Evolutionary conservation across 1,284 basidiomycete species (phyloP).

Genomic region (Pterula multifida): DNA sequence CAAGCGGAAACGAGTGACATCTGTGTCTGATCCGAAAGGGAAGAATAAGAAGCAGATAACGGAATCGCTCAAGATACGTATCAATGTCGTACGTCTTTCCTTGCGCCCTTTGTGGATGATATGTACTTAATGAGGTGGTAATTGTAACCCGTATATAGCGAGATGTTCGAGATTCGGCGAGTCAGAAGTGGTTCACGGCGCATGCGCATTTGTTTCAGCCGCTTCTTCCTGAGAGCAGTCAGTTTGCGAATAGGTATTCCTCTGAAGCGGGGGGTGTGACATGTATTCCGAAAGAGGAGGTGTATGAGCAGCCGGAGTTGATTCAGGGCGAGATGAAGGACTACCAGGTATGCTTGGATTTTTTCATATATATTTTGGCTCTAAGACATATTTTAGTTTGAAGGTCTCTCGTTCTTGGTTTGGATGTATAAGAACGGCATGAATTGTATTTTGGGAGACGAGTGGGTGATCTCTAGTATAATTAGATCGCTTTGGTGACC

Average conservation of each 20-base stretch:
- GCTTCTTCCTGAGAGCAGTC: background rate
- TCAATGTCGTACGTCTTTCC: conserved; percentile 17
- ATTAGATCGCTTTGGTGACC: conserved; percentile 5
- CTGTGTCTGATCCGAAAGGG: no score
- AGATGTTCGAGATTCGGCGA: conserved; percentile 3
- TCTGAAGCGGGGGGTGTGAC: conserved; percentile 6
- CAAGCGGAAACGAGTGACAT: no score
- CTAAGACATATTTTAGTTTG: conserved; percentile 20
- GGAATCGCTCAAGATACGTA: background rate
- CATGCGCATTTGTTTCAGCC: background rate
- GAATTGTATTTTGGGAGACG: conserved; percentile 49
- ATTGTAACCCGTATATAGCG: conserved; percentile 10
- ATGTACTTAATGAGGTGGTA: conserved; percentile 19
- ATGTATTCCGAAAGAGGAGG: conserved; percentile 23
- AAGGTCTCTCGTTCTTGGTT: conserved; percentile 39
- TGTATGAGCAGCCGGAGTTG: conserved; percentile 32
- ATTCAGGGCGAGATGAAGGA: conserved; percentile 39
- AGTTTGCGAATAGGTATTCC: conserved; percentile 11
- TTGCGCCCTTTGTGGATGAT: conserved; percentile 18
- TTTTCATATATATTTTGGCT: background rate
- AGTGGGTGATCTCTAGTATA: conserved; percentile 23
- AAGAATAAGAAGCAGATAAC: no score
- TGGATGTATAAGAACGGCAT: conserved; percentile 50
- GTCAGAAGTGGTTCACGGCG: background rate
- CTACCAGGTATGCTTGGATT: conserved; percentile 33